Evolutionary conservation across 1,139 yeast genomes (phyloP), one percentile per base, ranked within the genome.

Genomic region (Taphrina populina): DNA sequence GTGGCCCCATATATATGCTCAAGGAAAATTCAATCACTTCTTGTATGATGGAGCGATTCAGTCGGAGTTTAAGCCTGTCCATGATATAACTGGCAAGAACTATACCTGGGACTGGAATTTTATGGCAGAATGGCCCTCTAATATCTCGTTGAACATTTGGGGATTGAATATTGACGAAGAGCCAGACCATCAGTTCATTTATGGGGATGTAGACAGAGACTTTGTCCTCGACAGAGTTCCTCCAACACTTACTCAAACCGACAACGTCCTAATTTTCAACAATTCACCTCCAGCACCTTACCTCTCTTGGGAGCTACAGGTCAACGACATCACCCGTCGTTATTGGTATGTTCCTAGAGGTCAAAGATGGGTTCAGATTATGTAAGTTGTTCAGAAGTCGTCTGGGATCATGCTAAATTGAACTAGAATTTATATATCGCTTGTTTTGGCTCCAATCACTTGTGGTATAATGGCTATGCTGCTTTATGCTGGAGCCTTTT

Each of bases 201-300:
- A 56, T 20, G 58, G 58, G 13, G 58, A 56, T 23, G 23, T 49
- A 8, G 58, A 55, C 33, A 30, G 29, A 11, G 58, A 55, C 32
- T 30, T 32, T 13, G 52, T 49, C 6, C 52, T 55, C 13, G 58
- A 55, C 21, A n/a, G 58, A 32, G 47, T 55, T 17, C 58, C 58
- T 11, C 47, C 56, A n/a, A 49, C 56, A 6, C 23, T 45, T 15
- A 43, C 37, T 17, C 49, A 41, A 29, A 40, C 46, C 4, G 41
- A 35, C 24, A 55, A 55, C 19, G 45, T 55, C 34, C 13, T 55
- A 8, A 33, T 19, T 11, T 40, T 55, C 30, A 40, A 37, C 17
- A 27, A 21, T 11, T 13, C 55, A 15, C 58, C 58, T 8, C 55
- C 54, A 13, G 37, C 37, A 8, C 58, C 58, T 7, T 55, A 49